Evolutionary conservation across 1,139 yeast species (phyloP), one percentile per base, ranked within the genome.

Genomic region (Diutina sp.): DNA sequence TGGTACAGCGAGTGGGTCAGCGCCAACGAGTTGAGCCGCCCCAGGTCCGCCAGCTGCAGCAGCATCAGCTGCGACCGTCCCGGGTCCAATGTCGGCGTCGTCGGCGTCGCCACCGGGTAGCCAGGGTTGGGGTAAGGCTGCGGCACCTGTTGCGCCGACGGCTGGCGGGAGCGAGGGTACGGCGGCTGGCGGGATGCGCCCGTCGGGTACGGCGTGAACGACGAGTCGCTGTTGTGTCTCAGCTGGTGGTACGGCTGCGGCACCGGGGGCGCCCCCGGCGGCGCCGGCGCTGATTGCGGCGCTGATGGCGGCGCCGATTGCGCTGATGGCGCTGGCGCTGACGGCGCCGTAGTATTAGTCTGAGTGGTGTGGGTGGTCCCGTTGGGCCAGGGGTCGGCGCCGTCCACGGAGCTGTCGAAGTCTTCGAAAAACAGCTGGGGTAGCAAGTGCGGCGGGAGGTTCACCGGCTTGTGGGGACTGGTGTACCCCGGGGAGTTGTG

Each of bases 361-460:
- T 35, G 41, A 35, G 41, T 11, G 14, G 11, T 14, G 18, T 11
- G 46, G 8, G 12, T 18, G 25, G 46, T n/a, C 4, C 25, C 25
- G 21, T 45, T 16, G 21, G 25, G 21, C 21, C 25, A 18, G 25
- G 46, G 8, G 4, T 32, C 53, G 29, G 21, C 44, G 38, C 28
- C 32, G 21, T 50, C 53, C 28, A 50, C 44, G 41, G 18, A 21
- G 28, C 53, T 50, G 44, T 50, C 53, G 18, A 50, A 50, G 41
- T 38, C 53, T 6, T 50, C 53, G 32, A 50, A 50, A n/a, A 50
- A 50, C 53, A 32, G 44, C 35, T 50, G 53, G 41, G 53, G 53
- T 38, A 50, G 32, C 44, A 50, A 32, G 53, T 50, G 53, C 9
- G 53, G 41, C 41, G 53, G 53, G 7, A 50, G 32, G 16, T 50